Percentiles rank a stretch among this genome's conserved stretches.
Evolutionary conservation across 2,329 filamentous ascomycete species (phyloP).

Genomic region (Colletotrichum viniferum): DNA sequence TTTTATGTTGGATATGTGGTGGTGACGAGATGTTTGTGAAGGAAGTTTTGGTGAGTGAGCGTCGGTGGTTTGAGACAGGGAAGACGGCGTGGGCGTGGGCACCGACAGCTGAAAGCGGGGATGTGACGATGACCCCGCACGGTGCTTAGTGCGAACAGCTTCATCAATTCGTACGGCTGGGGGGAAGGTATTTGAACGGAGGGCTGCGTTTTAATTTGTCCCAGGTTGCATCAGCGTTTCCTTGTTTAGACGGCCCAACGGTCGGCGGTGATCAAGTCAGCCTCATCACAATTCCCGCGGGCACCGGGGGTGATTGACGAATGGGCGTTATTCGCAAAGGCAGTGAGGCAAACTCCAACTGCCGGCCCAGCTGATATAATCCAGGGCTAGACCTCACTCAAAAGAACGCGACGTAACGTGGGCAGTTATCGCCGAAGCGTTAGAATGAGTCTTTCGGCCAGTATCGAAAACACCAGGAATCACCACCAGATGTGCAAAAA

Average conservation of each 20-base stretch:
- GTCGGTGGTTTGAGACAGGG: slow-evolving; percentile 19
- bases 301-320: background rate
- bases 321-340: background rate
- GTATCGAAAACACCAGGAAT: background rate
- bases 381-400: background rate
- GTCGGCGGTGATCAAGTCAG: background rate
- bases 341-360: background rate
- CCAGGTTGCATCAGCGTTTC: slow-evolving; percentile 2
- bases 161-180: slow-evolving; percentile 1
- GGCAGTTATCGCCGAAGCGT: background rate
- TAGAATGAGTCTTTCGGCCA: background rate
- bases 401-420: background rate
- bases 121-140: slow-evolving; percentile 16
- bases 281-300: background rate
- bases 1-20: background rate
- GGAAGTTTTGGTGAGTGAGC: slow-evolving; percentile 15
- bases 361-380: background rate
- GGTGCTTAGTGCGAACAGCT: background rate
- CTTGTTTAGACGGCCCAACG: background rate
- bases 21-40: slow-evolving; percentile 8
- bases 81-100: slow-evolving; percentile 9
- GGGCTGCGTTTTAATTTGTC: background rate
- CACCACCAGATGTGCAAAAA: background rate
- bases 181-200: background rate
- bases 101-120: slow-evolving; percentile 20